Evolutionary conservation across 768 basidiomycete genomes (phyloP), one percentile per base, ranked within the genome.

Genomic region (Lenzites betulinus): DNA sequence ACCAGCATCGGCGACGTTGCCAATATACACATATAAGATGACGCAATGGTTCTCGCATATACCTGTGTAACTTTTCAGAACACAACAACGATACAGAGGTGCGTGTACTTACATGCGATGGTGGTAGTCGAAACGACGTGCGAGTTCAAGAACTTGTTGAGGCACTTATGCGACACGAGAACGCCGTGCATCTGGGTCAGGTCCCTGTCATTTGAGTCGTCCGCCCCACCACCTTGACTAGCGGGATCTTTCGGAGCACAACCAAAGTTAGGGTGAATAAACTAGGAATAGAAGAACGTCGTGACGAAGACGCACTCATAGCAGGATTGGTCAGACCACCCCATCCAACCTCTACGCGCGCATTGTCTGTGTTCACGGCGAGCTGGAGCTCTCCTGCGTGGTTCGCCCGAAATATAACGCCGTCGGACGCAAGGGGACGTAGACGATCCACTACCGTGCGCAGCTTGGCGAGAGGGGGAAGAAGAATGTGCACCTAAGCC

Each of bases 1-100:
- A 46, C 92, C 90, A 0, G 88, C 84, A 57, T 91, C 86, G 5
- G 83, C 83, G 12, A 87, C 80, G 33, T 92, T 87, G 11, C 93
- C 93, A 44, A 94, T 88, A 69, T 94, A 95, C 54, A 94, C 92
- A 64, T 94, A 95, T 51, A 94, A 80, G 65, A 95, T 94, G 59
- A 91, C 79, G 69, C 92, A 94, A 63, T 93, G 89, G 59, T 85
- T 81, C 64, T 87, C 85, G 69, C 93, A 95, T 51, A 95, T 81
- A 68, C 89, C 92, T 95, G 67, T 28, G 11, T 28, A 28, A 25
- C 26, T 26, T 18, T 28, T 18, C n/a, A 41, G 23, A 13, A 9
- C 11, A 46, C 12, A 9, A 25, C 4, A 3, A 22, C 20, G 35
- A n/a, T 1, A 7, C 8, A 38, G 1, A 33, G 22, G 1, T 6